Conservation (phyloP, 306 rosid species). For the Phaseolus lunatus region DNA sequence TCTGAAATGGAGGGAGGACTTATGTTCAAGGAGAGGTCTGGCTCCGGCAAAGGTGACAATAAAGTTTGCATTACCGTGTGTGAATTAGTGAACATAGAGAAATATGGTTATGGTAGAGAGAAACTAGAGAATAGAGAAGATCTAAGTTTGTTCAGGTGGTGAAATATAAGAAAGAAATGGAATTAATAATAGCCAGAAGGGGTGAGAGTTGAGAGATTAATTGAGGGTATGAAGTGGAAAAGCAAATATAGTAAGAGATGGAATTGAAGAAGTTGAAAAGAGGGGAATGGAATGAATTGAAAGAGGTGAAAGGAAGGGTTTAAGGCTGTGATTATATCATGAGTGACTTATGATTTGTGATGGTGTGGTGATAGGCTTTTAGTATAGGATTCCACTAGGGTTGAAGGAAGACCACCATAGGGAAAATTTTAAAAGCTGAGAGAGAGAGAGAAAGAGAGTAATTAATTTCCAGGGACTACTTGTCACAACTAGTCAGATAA, state of each 20-base stretch:
- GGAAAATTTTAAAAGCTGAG: constrained; percentile 35
- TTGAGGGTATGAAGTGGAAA: not conserved
- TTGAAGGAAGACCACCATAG: constrained; percentile 39
- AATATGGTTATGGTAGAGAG: not conserved
- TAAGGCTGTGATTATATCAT: constrained; percentile 64
- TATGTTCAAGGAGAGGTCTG: constrained; percentile 89
- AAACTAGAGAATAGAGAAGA: constrained; percentile 28
- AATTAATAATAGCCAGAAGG: not conserved
- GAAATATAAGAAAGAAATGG: not conserved
- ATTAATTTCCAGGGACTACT: constrained; percentile 42
- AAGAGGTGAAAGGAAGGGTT: constrained; percentile 35
- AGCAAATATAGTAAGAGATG: constrained; percentile 35
- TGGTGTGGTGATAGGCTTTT: constrained; percentile 57
- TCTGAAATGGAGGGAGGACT: constrained; percentile 64
- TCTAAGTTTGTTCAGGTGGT: constrained; percentile 4
- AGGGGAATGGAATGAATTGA: not conserved
- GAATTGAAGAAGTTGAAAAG: not conserved
- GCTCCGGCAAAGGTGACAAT: constrained; percentile 60
- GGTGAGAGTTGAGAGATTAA: not conserved
- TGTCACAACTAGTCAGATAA: constrained; percentile 47
- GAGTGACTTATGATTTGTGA: constrained; percentile 85
- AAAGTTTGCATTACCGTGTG: constrained; percentile 47
- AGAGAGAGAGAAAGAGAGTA: constrained; percentile 12
- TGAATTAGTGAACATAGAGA: constrained; percentile 49
- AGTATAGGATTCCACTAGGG: constrained; percentile 58